phyloP scores from a whole-genome alignment of 768 basidiomycete genomes.

The Galerina marginata region DNA sequence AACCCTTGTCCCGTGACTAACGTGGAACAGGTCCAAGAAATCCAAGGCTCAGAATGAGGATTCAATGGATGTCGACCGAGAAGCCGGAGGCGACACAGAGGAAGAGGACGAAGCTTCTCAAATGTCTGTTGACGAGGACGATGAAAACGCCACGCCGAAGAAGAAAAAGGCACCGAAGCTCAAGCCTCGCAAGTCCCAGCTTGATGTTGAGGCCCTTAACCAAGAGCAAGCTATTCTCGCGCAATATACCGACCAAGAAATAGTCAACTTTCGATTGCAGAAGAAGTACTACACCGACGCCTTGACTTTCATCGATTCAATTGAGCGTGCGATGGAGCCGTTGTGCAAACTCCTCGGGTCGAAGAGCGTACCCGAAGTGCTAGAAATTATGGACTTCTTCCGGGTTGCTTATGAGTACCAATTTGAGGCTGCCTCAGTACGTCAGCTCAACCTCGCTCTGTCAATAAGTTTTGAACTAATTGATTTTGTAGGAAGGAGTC shows the following conservation, averaged over 20 bases:
- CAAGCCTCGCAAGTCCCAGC: constrained; percentile 68
- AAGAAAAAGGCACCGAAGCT: constrained; percentile 51
- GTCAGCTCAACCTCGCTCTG: constrained; percentile 18
- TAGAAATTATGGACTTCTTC: constrained; percentile 92
- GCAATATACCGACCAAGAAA: constrained; percentile 67
- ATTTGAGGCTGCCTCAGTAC: constrained; percentile 76
- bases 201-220: constrained; percentile 70
- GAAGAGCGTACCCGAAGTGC: constrained; percentile 81
- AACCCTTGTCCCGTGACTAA: background rate
- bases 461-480: background rate
- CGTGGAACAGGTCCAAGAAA: constrained; percentile 31
- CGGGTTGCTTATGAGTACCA: constrained; percentile 80
- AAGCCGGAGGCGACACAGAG: constrained; percentile 42
- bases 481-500: constrained; percentile 68
- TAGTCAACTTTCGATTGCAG: constrained; percentile 68
- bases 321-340: constrained; percentile 68
- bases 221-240: constrained; percentile 77
- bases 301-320: constrained; percentile 73
- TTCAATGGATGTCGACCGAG: constrained; percentile 61
- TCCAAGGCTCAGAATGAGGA: constrained; percentile 40
- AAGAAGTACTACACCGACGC: constrained; percentile 91
- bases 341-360: constrained; percentile 84
- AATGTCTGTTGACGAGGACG: constrained; percentile 47
- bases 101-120: constrained; percentile 33
- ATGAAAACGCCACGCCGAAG: constrained; percentile 38